Base-by-base conservation (phyloP, 2,329 filamentous ascomycete genomes). In the Aureobasidium sp. region DNA sequence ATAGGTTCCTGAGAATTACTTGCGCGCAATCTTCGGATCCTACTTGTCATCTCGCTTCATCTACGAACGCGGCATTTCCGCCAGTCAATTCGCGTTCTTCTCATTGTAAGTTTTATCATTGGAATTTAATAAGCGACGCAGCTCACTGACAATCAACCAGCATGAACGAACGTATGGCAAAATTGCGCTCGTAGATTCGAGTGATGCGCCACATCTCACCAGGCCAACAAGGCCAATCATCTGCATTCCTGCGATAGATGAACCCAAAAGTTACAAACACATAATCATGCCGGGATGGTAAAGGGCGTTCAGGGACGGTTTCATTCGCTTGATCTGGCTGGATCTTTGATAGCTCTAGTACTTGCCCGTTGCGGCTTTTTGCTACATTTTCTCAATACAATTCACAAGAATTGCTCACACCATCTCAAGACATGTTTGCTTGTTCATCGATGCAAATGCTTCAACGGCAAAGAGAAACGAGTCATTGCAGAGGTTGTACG, bases 31-130 rank as follows among this genome's bases (percentile, higher is more conserved):
- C 68, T 98, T 98, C 66, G 93, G 93, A 61, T 94, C 88, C 68
- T 96, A 91, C 72, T 78, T 98, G 61, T 91, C 93, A 44, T 94
- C 87, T 65, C 86, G 93, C 38, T 98, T 98, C 68, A 89, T 98
- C 35, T 98, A 98, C 70, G 83, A 95, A 69, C 93, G 91, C 68
- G 93, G 93, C 64, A 90, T 90, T 68, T 85, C 81, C 60, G 90
- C 93, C 4, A 93, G 86, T 74, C 91, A 96, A 65, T 97, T 98
- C 74, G 90, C 91, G 34, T 98, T 98, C 78, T 98, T 95, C 53
- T 54, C 53, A 30, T 54, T 54, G 53, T 54, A 49, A 54, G 53
- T 54, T 16, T 37, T 6, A 7, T 12, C 11, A 29, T 49, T 17
- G 45, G 45, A 49, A 39, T 49, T 32, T 30, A 16, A 21, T 17